Base-by-base conservation (phyloP, 768 basidiomycete species). In the Kwoniella sp. region DNA sequence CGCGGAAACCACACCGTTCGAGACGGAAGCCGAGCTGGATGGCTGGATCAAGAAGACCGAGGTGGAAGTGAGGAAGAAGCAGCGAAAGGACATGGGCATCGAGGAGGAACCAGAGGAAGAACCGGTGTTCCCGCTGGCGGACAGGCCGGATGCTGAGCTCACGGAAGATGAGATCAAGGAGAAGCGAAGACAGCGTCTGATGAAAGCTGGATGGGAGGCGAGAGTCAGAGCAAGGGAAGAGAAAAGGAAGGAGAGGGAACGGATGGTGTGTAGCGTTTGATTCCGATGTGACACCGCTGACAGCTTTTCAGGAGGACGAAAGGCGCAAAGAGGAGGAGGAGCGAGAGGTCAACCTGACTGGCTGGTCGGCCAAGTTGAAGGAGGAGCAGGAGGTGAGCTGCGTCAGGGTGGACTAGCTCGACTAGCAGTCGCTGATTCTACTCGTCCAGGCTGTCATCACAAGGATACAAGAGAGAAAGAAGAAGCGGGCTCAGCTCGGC, bases 141-240 rank as follows among this genome's bases (percentile, higher is more conserved):
- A 95, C 63, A 79, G 86, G 2, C 90, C 91, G 0, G 95, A 99
- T 73, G 84, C 82, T 5, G 87, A 93, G 53, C 85, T 91, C 57
- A 88, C 89, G 62, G 92, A 98, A 67, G 91, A 93, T 33, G 80
- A 84, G 22, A 70, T 96, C 29, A 96, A 88, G 71, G 95, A 99
- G 74, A 99, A 98, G 77, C 84, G 84, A 66, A 88, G 86, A 65
- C 95, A 99, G 71, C 86, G 84, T 60, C 79, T 98, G 27, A 77
- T 92, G 77, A 98, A 95, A 73, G 89, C 91, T 0, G 89, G 88
- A 0, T 91, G 85, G 71, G 93, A 98, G 52, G 89, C 92, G 0
- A 84, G 95, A 19, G 82, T 83, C 28, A 84, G 89, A 1, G 82
- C 83, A 0, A 82, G 86, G 62, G 83, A 83, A 25, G 93, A 96